A percentile compares a stretch with the other conserved stretches of the same genome.
These are phyloP conservation scores for Talaromyces sp. DNA, from an alignment of 2,329 filamentous ascomycete genomes.

Conservation along the genomic window DNA sequence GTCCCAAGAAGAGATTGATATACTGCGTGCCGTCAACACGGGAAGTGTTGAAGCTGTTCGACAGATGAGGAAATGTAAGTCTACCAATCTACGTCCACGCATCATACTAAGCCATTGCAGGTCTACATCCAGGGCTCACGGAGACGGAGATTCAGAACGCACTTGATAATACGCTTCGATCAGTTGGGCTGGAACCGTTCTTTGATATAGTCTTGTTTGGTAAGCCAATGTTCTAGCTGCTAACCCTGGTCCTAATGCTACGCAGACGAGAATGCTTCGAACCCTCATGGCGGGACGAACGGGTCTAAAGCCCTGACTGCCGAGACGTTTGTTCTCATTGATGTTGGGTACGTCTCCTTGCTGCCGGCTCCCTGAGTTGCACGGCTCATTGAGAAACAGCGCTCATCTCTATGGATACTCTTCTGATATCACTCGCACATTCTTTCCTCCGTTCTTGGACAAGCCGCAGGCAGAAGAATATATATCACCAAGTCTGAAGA, in stretches of 20 bases:
- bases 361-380: neutral
- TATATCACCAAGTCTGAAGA: conserved; percentile 27
- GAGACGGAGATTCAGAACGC: conserved; percentile 57
- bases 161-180: conserved; percentile 54
- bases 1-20: conserved; percentile 53
- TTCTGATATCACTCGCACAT: conserved; percentile 61
- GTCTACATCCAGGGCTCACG: conserved; percentile 55
- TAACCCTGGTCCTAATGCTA: neutral
- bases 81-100: neutral
- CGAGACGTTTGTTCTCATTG: conserved; percentile 59
- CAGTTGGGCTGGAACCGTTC: conserved; percentile 55
- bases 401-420: conserved; percentile 61
- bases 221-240: conserved; percentile 1
- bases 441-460: conserved; percentile 46
- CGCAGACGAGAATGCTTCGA: conserved; percentile 38
- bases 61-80: conserved; percentile 48
- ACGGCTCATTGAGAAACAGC: conserved; percentile 25
- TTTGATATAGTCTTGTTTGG: conserved; percentile 63
- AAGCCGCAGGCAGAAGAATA: conserved; percentile 21
- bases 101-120: conserved; percentile 26
- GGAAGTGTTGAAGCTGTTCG: conserved; percentile 60
- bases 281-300: conserved; percentile 41
- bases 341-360: conserved; percentile 47
- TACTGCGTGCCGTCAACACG: conserved; percentile 60
- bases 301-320: conserved; percentile 50